A percentile compares a stretch with the other conserved stretches of the same genome.
Evolutionary conservation across 2,329 filamentous ascomycete species (phyloP).

Genomic region (Aspergillus pseudoterreus): DNA sequence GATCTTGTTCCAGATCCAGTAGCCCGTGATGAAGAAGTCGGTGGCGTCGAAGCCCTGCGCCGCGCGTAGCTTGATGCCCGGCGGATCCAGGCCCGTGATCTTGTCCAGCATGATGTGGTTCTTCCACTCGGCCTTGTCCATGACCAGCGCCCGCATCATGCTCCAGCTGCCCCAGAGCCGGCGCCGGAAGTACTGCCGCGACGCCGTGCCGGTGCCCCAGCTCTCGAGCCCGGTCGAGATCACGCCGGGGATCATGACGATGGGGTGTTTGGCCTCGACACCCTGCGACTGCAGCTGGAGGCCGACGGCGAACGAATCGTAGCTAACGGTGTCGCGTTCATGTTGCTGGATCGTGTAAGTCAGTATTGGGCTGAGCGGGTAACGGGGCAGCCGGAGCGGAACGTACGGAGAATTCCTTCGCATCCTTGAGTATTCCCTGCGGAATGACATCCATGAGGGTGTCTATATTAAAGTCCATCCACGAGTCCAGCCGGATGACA

Average conservation of each 20-base stretch:
- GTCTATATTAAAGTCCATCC: constrained; percentile 73
- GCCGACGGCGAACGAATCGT: constrained; percentile 91
- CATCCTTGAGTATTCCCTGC: constrained; percentile 78
- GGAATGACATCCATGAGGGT: constrained; percentile 83
- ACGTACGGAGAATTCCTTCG: constrained; percentile 75
- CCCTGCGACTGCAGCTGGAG: constrained; percentile 78
- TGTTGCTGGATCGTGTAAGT: constrained; percentile 55
- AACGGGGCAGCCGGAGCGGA: neutral
- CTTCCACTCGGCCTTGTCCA: constrained; percentile 95
- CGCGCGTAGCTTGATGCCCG: constrained; percentile 81
- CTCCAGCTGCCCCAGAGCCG: constrained; percentile 96
- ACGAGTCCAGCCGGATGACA: constrained; percentile 76
- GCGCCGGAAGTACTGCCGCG: constrained; percentile 88
- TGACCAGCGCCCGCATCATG: constrained; percentile 93
- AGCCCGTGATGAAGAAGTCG: constrained; percentile 77
- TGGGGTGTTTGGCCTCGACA: constrained; percentile 74
- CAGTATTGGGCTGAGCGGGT: neutral
- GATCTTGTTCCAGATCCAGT: constrained; percentile 99
- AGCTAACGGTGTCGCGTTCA: constrained; percentile 82
- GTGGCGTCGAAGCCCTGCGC: constrained; percentile 97
- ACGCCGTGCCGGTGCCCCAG: constrained; percentile 85
- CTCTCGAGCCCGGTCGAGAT: constrained; percentile 96
- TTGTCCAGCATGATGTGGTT: constrained; percentile 96
- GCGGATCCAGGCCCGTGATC: constrained; percentile 83
- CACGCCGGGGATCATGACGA: constrained; percentile 96